These are phyloP conservation scores for Diaporthe citri DNA, from an alignment of 2,329 filamentous ascomycete genomes.

Conservation along the genomic window DNA sequence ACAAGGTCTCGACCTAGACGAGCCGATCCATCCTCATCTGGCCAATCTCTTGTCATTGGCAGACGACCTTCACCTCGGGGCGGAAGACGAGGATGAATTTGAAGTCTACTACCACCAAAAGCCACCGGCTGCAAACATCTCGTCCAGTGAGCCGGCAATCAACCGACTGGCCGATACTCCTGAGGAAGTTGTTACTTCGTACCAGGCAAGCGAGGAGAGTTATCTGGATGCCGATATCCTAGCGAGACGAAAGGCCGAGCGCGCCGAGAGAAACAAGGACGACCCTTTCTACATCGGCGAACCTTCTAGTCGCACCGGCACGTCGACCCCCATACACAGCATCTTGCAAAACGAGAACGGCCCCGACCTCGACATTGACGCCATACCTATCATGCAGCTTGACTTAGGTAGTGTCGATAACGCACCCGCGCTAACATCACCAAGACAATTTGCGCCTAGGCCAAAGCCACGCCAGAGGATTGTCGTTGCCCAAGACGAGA, in stretches of 20 bases:
- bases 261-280: slow-evolving; percentile 85
- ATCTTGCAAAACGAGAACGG: slow-evolving; percentile 80
- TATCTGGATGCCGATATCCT: slow-evolving; percentile 81
- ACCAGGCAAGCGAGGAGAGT: slow-evolving; percentile 72
- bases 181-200: slow-evolving; percentile 64
- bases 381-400: slow-evolving; percentile 95
- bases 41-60: slow-evolving; percentile 73
- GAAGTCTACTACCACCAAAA: slow-evolving; percentile 74
- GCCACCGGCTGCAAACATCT: slow-evolving; percentile 63
- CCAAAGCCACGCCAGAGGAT: slow-evolving; percentile 69
- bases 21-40: slow-evolving; percentile 84
- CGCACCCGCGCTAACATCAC: slow-evolving; percentile 45
- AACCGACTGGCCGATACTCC: slow-evolving; percentile 59
- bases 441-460: slow-evolving; percentile 44
- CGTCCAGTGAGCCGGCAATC: slow-evolving; percentile 68
- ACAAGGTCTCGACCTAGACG: slow-evolving; percentile 80
- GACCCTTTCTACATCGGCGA: slow-evolving; percentile 91
- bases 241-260: slow-evolving; percentile 80
- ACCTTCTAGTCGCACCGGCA: slow-evolving; percentile 54
- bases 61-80: slow-evolving; percentile 61
- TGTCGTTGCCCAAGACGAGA: slow-evolving; percentile 80
- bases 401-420: slow-evolving; percentile 71
- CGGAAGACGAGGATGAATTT: slow-evolving; percentile 74
- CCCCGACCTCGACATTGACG: slow-evolving; percentile 87
- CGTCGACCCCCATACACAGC: slow-evolving; percentile 82